Conservation (phyloP, 768 basidiomycete species). For the Calocybe indica region DNA sequence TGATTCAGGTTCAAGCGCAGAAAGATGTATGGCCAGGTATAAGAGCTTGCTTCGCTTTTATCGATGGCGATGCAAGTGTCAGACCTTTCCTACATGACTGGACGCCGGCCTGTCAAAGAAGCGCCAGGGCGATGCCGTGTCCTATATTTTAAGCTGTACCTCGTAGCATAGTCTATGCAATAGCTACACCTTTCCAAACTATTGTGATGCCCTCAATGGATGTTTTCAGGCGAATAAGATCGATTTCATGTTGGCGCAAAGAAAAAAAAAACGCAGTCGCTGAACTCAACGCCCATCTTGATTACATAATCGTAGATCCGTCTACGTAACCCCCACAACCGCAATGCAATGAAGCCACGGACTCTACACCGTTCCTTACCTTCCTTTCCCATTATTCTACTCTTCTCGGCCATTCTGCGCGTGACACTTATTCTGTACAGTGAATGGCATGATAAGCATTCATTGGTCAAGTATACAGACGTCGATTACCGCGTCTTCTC, state of each 20-base stretch:
- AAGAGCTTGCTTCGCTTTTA: conserved; percentile 50
- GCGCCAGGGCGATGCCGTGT: neutral
- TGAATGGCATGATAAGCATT: conserved; percentile 83
- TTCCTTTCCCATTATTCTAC: conserved; percentile 49
- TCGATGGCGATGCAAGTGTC: conserved; percentile 52
- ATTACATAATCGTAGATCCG: neutral
- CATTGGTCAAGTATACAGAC: conserved; percentile 93
- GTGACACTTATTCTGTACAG: conserved; percentile 75
- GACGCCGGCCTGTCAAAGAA: too few relatives aligned
- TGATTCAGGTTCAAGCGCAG: conserved; percentile 67
- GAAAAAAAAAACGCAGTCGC: too few relatives aligned
- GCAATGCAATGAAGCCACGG: too few relatives aligned
- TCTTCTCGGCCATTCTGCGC: conserved; percentile 52
- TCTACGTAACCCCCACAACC: conserved; percentile 3
- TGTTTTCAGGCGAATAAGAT: too few relatives aligned
- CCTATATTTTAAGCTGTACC: neutral
- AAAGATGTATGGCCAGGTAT: conserved; percentile 45
- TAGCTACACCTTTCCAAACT: too few relatives aligned
- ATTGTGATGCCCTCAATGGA: too few relatives aligned
- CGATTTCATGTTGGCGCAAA: too few relatives aligned
- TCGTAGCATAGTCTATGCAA: neutral
- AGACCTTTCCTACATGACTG: conserved; percentile 57
- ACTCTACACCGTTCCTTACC: conserved; percentile 1
- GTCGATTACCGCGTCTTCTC: conserved; percentile 95
- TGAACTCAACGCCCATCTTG: too few relatives aligned